Conservation (phyloP, 352 stramenopile species). For the Pythium chondricola region DNA sequence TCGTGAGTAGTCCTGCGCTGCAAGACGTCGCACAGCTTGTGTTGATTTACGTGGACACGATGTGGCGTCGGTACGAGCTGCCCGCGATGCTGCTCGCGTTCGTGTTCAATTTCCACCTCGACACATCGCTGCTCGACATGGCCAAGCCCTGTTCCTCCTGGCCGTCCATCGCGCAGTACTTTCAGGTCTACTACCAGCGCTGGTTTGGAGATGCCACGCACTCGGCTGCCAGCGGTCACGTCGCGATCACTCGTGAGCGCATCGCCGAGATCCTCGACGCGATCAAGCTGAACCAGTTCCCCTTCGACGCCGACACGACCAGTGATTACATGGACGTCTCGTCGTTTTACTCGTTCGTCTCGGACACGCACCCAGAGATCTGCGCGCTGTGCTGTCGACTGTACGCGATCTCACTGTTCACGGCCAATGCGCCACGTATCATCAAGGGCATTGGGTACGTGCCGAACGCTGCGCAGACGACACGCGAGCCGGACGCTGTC, state of each 20-base stretch:
- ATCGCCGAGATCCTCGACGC: constrained; percentile 49
- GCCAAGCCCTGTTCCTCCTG: constrained; percentile 38
- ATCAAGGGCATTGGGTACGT: constrained; percentile 61
- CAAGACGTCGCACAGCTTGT: constrained; percentile 36
- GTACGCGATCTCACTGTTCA: constrained; percentile 60
- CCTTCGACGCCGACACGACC: constrained; percentile 65
- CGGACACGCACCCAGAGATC: constrained; percentile 72
- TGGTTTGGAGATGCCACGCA: constrained; percentile 39
- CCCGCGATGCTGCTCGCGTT: constrained; percentile 68
- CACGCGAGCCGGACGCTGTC: constrained; percentile 32
- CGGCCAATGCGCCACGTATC: constrained; percentile 43
- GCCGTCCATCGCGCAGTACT: constrained; percentile 53
- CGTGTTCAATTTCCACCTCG: constrained; percentile 77
- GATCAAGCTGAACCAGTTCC: constrained; percentile 64
- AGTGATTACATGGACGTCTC: constrained; percentile 73
- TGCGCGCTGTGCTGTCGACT: constrained; percentile 73
- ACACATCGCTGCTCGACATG: constrained; percentile 48
- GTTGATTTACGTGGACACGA: constrained; percentile 38
- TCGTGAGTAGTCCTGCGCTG: not conserved
- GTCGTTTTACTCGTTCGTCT: constrained; percentile 83
- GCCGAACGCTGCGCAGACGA: constrained; percentile 45
- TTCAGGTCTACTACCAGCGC: constrained; percentile 54
- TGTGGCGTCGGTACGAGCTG: constrained; percentile 72
- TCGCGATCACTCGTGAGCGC: constrained; percentile 23
- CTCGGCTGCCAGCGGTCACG: not conserved